Evolutionary conservation across 495 filamentous ascomycete genomes (phyloP).

Genomic region (Neurospora tetraspora): DNA sequence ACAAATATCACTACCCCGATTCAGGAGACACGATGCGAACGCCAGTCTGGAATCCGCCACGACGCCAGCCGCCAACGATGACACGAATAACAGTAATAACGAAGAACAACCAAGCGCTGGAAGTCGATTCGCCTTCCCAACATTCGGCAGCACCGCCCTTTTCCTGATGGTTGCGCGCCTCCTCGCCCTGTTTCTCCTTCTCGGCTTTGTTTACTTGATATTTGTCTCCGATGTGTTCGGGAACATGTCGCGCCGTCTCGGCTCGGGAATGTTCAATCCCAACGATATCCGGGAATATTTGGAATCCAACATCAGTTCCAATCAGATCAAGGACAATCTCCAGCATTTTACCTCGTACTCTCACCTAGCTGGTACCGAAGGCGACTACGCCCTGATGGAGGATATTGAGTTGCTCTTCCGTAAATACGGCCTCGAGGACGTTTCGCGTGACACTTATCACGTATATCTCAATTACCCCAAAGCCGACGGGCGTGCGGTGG

Average conservation of each 20-base stretch:
- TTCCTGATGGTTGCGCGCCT: slow-evolving; percentile 51
- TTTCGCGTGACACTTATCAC: slow-evolving; percentile 63
- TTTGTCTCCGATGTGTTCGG: slow-evolving; percentile 75
- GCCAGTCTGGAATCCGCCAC: background rate
- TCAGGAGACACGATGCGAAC: slow-evolving; percentile 18
- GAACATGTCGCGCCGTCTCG: slow-evolving; percentile 42
- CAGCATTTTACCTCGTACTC: slow-evolving; percentile 65
- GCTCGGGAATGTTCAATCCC: slow-evolving; percentile 48
- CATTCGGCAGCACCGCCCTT: slow-evolving; percentile 20
- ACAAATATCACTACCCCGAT: slow-evolving; percentile 30
- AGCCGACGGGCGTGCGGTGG: slow-evolving; percentile 62
- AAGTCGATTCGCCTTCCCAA: slow-evolving; percentile 14
- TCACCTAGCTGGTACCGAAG: slow-evolving; percentile 85
- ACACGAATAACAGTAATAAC: background rate
- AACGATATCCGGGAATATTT: slow-evolving; percentile 42
- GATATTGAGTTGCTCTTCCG: slow-evolving; percentile 69
- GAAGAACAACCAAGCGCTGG: background rate
- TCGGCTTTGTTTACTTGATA: slow-evolving; percentile 68
- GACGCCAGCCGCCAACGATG: slow-evolving; percentile 5
- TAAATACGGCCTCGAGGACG: slow-evolving; percentile 58
- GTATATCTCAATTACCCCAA: slow-evolving; percentile 92
- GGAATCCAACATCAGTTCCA: slow-evolving; percentile 42
- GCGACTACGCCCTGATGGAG: slow-evolving; percentile 70
- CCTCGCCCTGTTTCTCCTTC: slow-evolving; percentile 61
- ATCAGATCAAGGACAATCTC: slow-evolving; percentile 64